These are phyloP conservation scores for Arabis hirsuta DNA, from an alignment of 345 rosid species.

Conservation along the genomic window DNA sequence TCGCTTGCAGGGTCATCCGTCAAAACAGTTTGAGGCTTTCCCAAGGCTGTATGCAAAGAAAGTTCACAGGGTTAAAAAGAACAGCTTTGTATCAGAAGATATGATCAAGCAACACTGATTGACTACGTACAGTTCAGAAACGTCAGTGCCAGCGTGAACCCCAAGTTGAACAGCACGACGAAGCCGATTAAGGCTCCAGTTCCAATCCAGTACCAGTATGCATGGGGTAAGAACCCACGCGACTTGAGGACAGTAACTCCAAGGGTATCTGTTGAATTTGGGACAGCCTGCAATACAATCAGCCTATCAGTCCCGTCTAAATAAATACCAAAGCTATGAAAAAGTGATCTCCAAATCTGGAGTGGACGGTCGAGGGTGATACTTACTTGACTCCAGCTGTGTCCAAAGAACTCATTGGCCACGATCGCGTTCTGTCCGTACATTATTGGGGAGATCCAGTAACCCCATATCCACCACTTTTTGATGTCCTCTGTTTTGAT, in stretches of 20 bases:
- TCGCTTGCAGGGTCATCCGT: conserved; percentile 48
- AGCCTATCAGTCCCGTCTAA: conserved; percentile 15
- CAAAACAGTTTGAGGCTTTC: conserved; percentile 55
- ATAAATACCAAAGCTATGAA: conserved; percentile 14
- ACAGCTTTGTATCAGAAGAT: conserved; percentile 9
- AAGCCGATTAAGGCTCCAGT: conserved; percentile 69
- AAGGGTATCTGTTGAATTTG: conserved; percentile 61
- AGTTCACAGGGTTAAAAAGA: conserved; percentile 8
- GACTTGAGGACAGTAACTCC: conserved; percentile 70
- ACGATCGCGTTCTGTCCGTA: conserved; percentile 73
- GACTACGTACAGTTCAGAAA: conserved; percentile 70
- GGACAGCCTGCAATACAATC: conserved; percentile 51
- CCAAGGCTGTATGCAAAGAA: conserved; percentile 56
- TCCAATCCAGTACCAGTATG: conserved; percentile 91
- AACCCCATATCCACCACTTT: conserved; percentile 94
- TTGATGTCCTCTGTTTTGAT: conserved; percentile 62
- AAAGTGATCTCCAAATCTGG: background rate
- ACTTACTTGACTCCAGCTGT: conserved; percentile 66
- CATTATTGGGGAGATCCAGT: conserved; percentile 81
- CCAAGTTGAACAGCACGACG: conserved; percentile 62
- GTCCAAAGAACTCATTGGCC: conserved; percentile 71
- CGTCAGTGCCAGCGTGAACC: conserved; percentile 68
- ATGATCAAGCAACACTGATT: conserved; percentile 20
- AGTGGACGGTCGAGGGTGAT: conserved; percentile 7
- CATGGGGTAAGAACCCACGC: conserved; percentile 69